Evolutionary conservation across 768 basidiomycete species (phyloP), one percentile per base, ranked within the genome.

Genomic region (Pleurotus tuoliensis): DNA sequence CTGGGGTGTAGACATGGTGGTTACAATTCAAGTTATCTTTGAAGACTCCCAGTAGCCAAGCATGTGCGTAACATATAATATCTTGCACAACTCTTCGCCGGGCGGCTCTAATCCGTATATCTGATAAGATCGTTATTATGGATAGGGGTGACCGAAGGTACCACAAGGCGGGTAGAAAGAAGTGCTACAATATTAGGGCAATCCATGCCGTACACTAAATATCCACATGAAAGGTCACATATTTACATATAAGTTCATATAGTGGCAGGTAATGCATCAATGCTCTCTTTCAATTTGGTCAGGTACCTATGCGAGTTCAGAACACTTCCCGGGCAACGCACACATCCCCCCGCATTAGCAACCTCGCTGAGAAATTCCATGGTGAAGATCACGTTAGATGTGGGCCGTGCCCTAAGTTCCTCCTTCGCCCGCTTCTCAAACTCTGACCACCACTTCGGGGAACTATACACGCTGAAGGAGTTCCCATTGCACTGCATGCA

Each of bases 401-500:
- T 79, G 39, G 87, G 87, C 43, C 84, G 73, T 47, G 66, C 63
- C 22, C 69, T 68, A 56, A 90, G 69, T 64, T 90, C 88, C 64
- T 79, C 77, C 62, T 64, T 78, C 38, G 86, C 88, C 56, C 72
- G 64, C 64, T 65, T 76, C 66, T 81, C 77, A 62, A 82, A 91
- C 58, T 81, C 80, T 18, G 66, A 64, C 88, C 87, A 90, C 88
- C 87, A 90, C 66, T 77, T 79, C 18, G 89, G 88, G 4, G 76
- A 74, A 4, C 73, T 71, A 56, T 81, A 72, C 49, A 76, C 70
- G 1, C 76, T 72, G 59, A 67, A 66, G 6, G 70, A 58, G 1
- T 73, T 75, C 4, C 82, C 82, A 40, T 86, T 88, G 62, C 87
- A 90, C 58, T 85, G 81, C 71, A 83, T 79, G 68, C 89, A 90